phyloP scores from a whole-genome alignment of 2,329 filamentous ascomycete genomes.

The Immersiporthe knoxdaviesiana region DNA sequence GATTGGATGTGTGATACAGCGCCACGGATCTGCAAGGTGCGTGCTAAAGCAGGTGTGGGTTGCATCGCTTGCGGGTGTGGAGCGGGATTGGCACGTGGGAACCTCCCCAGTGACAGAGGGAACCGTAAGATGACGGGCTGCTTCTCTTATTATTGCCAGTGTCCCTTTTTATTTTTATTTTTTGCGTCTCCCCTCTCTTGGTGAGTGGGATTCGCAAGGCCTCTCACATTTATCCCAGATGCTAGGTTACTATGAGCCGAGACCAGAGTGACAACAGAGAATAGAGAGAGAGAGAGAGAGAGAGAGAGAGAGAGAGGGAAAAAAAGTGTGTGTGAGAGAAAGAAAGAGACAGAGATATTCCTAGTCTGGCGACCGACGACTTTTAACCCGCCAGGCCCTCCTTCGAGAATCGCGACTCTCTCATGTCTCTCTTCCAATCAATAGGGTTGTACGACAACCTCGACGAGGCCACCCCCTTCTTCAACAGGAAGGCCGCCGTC shows the following conservation, averaged over 20 bases:
- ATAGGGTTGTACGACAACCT: constrained; percentile 25
- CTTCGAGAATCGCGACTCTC: constrained; percentile 4
- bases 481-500: constrained; percentile 16
- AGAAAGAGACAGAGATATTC: neutral
- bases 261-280: neutral
- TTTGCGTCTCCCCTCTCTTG: neutral
- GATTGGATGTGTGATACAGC: constrained; percentile 1
- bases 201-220: neutral
- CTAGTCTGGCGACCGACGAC: neutral
- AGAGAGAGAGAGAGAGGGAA: neutral
- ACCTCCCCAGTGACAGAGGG: neutral
- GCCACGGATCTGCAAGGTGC: constrained; percentile 2
- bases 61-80: constrained; percentile 5
- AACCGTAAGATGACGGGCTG: neutral
- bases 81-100: constrained; percentile 2
- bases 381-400: neutral
- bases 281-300: neutral
- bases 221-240: neutral
- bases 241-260: neutral
- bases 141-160: constrained; percentile 5
- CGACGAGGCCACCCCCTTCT: constrained; percentile 22
- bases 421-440: constrained; percentile 27
- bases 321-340: neutral
- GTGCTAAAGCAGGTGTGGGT: neutral
- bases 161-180: neutral